Percentiles rank a stretch among this genome's conserved stretches.
phyloP scores from a whole-genome alignment of 306 rosid genomes.

The Fagus sylvatica region DNA sequence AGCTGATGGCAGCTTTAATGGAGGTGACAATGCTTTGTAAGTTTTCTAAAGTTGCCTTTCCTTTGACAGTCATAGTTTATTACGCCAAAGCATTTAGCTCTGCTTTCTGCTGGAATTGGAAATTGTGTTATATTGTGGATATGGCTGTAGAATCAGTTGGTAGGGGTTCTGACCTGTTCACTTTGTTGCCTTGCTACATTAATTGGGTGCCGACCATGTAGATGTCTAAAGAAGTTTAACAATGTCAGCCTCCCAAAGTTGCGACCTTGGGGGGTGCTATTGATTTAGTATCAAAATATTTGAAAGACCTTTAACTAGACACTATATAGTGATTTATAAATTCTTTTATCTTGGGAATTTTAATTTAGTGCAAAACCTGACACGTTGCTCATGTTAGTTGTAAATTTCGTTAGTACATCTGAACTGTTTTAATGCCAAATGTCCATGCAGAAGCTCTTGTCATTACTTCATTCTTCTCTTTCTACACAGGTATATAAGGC shows the following conservation, averaged over 20 bases:
- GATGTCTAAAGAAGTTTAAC: not conserved
- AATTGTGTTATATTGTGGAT: not conserved
- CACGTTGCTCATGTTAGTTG: not conserved
- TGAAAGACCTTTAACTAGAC: conserved; percentile 1
- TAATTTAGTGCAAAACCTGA: not conserved
- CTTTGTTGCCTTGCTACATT: not conserved
- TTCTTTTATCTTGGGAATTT: no score
- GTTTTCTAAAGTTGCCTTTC: conserved; percentile 21
- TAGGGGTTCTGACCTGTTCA: not conserved
- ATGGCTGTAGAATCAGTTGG: not conserved
- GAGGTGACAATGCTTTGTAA: conserved; percentile 90
- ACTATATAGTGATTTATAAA: not conserved
- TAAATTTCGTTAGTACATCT: not conserved
- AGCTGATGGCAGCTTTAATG: conserved; percentile 87
- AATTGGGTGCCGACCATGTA: not conserved
- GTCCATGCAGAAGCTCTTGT: not conserved
- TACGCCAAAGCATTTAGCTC: not conserved
- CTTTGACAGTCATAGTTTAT: not conserved
- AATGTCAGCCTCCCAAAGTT: not conserved
- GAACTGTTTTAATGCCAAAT: not conserved
- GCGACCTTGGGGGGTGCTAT: not conserved
- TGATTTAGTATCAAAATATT: not conserved
- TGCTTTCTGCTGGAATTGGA: not conserved
- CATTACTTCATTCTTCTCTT: not conserved
- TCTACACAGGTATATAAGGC: conserved; percentile 83